Evolutionary conservation across 306 rosid species (phyloP).

Genomic region (Oemleria cerasiformis): DNA sequence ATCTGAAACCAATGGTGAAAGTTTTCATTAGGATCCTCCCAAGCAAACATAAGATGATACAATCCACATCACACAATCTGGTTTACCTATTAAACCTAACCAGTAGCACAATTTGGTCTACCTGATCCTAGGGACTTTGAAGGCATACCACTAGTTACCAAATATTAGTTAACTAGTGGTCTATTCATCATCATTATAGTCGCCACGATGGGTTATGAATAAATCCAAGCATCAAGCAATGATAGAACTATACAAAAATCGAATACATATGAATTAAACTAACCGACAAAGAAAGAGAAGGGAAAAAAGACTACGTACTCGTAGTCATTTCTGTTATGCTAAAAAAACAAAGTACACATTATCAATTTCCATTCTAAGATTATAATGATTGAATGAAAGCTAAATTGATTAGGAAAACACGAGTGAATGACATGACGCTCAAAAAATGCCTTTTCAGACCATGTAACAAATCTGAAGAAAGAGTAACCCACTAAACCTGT

Average conservation of each 20-base stretch:
- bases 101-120: too few species aligned
- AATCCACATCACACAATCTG: not conserved
- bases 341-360: not conserved
- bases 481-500: not conserved
- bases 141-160: not conserved
- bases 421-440: not conserved
- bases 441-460: not conserved
- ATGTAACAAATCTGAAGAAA: not conserved
- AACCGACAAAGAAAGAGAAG: not conserved
- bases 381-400: not conserved
- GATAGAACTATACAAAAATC: not conserved
- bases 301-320: not conserved
- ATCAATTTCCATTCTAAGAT: not conserved
- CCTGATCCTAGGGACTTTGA: too few species aligned
- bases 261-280: not conserved
- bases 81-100: not conserved
- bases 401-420: not conserved
- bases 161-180: conserved; percentile 1
- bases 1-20: conserved; percentile 44
- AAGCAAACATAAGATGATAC: conserved; percentile 1
- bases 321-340: not conserved
- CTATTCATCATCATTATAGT: not conserved
- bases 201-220: not conserved
- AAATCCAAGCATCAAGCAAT: not conserved
- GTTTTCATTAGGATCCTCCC: not conserved